A percentile compares a stretch with the other conserved stretches of the same genome.
Conservation (phyloP, 306 rosid species). For the Acmispon strigosus region DNA sequence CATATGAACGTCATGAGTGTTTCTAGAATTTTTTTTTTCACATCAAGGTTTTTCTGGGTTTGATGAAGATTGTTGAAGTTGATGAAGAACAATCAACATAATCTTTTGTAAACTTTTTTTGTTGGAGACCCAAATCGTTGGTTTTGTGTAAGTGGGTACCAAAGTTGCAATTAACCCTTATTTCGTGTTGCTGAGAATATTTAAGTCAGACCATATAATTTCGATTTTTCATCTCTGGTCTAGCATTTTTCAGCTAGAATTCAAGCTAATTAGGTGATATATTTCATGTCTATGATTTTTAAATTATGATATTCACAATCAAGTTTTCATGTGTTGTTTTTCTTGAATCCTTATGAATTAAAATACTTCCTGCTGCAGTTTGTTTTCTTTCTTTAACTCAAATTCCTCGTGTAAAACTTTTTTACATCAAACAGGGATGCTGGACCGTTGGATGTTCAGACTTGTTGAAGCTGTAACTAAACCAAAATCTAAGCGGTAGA, state of each 20-base stretch:
- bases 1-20: no score
- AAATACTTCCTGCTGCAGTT: neutral
- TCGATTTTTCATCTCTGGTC: neutral
- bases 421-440: conserved; percentile 61
- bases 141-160: no score
- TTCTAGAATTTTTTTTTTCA: no score
- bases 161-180: no score
- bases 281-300: neutral
- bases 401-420: neutral
- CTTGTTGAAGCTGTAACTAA: conserved; percentile 70
- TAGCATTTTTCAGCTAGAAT: neutral
- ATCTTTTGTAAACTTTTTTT: no score
- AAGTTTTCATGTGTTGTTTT: neutral
- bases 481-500: conserved; percentile 50
- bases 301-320: neutral
- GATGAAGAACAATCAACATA: no score
- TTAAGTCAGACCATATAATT: neutral
- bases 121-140: no score
- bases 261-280: neutral
- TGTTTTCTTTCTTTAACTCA: neutral
- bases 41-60: no score
- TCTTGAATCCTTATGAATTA: neutral
- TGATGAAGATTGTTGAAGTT: no score
- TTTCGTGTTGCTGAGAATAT: no score
- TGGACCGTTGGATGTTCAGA: conserved; percentile 93